A percentile compares a stretch with the other conserved stretches of the same genome.
Evolutionary conservation across 441 rosid species (phyloP).

Genomic region (Metrosideros polymorpha): DNA sequence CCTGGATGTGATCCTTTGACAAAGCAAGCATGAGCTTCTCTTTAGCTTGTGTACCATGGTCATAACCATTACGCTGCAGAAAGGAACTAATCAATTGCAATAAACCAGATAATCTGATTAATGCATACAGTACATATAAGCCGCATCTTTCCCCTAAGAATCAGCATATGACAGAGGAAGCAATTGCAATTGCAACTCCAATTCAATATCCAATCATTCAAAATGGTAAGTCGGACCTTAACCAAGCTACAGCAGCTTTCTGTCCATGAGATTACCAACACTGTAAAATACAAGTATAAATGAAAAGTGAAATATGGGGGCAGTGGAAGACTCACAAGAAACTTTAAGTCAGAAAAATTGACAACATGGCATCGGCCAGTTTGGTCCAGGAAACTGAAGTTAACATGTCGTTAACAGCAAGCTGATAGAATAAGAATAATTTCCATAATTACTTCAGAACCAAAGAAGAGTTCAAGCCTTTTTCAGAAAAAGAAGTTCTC

Average conservation of each 20-base stretch:
- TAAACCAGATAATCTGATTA: not conserved
- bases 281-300: not conserved
- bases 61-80: slow-evolving; percentile 75
- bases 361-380: not conserved
- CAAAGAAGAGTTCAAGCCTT: not conserved
- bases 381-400: not conserved
- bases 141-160: not conserved
- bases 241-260: not conserved
- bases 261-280: not conserved
- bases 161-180: not conserved
- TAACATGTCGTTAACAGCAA: not conserved
- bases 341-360: not conserved
- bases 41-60: slow-evolving; percentile 64
- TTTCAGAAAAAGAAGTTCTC: not conserved
- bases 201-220: not conserved
- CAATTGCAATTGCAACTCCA: not conserved
- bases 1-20: slow-evolving; percentile 94
- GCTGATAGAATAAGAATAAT: not conserved
- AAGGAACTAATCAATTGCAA: not conserved
- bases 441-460: not conserved
- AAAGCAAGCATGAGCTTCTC: slow-evolving; percentile 69
- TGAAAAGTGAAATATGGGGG: not conserved
- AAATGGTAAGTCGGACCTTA: not conserved
- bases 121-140: not conserved
- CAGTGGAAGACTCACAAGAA: not conserved